Base-by-base conservation (phyloP, 768 basidiomycete genomes). In the Crassisporium funariophilum region DNA sequence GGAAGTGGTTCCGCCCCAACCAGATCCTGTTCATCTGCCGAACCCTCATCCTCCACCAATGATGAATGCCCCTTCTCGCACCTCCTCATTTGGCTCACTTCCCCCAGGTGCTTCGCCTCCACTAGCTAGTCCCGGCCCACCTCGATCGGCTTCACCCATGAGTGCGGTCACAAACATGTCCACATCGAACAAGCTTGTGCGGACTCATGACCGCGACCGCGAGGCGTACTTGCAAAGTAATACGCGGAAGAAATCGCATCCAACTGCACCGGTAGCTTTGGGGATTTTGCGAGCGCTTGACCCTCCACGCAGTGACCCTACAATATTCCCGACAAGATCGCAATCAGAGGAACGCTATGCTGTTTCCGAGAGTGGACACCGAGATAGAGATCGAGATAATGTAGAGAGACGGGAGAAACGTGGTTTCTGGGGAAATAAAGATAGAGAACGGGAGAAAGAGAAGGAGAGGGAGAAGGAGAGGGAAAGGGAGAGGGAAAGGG, bases 211-310 rank as follows among this genome's bases (percentile, higher is more conserved):
- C 36, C 49, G 51, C 19, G 51, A 55, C 12, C 41, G 50, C 48
- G 49, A 52, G 51, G 49, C 46, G 48, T 47, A 50, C 22, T 16
- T 33, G 11, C 42, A 44, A 35, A 13, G 56, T 49, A 43, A 59
- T 64, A 44, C 61, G 59, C 43, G 52, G 8, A 55, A 58, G 38
- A 48, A 48, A 24, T 6, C 42, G 2, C 57, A 55, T 13, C 50
- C 61, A 5, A 52, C 62, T 42, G 63, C 68, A 1, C 68, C 69
- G 1, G 71, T 66, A 8, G 78, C 81, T 0, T 61, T 84, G 11
- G 78, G 76, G 15, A 83, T 86, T 35, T 68, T 87, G 45, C 72
- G 70, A 36, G 74, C 87, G 2, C 69, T 89, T 12, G 86, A 89
- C 45, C 84, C 87, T 0, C 73, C 67, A 0, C 54, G 56, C 7